Evolutionary conservation across 2,329 filamentous ascomycete species (phyloP), one percentile per base, ranked within the genome.

Genomic region (Penicillium hesseltinei): DNA sequence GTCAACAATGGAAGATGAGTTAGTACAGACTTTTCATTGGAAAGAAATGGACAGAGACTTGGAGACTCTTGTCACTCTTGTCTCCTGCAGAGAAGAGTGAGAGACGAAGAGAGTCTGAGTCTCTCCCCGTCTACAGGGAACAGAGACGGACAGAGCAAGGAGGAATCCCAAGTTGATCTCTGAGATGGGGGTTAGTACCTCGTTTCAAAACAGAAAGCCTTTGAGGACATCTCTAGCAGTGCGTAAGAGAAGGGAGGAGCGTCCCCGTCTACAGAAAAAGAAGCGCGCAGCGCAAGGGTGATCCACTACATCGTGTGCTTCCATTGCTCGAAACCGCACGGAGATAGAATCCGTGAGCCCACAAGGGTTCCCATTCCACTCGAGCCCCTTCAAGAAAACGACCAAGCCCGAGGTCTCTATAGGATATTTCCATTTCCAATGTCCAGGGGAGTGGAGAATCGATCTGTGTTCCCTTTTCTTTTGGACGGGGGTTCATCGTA

Each of bases 321-420:
- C 55, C 35, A 62, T 60, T 63, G 57, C 57, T 47, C 47, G 29
- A 52, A 29, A 33, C 35, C n/a, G 4, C 58, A 46, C 63, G 63
- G 63, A 66, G 51, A 64, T 63, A 61, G 47, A 62, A 54, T 64
- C 63, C 63, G 63, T 49, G 11, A 59, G 58, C 52, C 56, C 50
- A 61, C 50, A 33, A 25, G 40, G 7, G 9, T 35, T 33, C 25
- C 39, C 50, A 58, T 58, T 64, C 54, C 54, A 50, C 36, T 53
- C 27, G 48, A 39, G 25, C 51, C 40, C 42, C 51, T 57, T 51
- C 33, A 7, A 31, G 31, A 42, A 35, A 44, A 23, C n/a, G 3
- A 21, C 10, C 13, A 36, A 25, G 29, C 27, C 31, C 4, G 33
- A 39, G n/a, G 23, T 38, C 5, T 23, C n/a, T 21, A 29, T 6